Conservation (phyloP, 768 basidiomycete species). For the Tylopilus intermedius region DNA sequence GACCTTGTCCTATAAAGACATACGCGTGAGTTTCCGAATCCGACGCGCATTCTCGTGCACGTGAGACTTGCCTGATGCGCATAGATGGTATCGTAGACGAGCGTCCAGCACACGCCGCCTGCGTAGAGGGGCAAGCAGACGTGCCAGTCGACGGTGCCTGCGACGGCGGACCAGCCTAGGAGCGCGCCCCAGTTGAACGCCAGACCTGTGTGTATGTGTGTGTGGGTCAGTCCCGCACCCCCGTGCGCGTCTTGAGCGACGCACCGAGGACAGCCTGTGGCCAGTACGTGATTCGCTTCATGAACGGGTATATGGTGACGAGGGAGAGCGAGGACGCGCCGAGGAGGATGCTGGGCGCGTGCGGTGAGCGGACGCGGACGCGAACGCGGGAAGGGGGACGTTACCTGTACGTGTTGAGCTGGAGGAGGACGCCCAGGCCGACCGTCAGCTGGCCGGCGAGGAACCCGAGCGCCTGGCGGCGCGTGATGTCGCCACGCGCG, state of each 20-base stretch:
- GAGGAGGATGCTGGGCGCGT: slow-evolving; percentile 64
- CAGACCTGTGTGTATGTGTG: slow-evolving; percentile 49
- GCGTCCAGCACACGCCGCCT: slow-evolving; percentile 87
- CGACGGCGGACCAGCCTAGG: slow-evolving; percentile 93
- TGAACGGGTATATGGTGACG: slow-evolving; percentile 87
- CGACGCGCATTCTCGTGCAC: too few species aligned
- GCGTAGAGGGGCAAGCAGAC: slow-evolving; percentile 86
- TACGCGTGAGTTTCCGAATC: not conserved
- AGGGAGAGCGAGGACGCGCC: slow-evolving; percentile 88
- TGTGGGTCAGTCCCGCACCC: not conserved
- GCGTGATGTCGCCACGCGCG: slow-evolving; percentile 75
- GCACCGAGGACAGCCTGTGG: slow-evolving; percentile 91
- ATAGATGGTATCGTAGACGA: slow-evolving; percentile 97
- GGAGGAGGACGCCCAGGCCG: slow-evolving; percentile 81
- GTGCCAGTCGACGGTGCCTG: slow-evolving; percentile 73
- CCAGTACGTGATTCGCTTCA: slow-evolving; percentile 97
- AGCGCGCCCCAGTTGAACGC: slow-evolving; percentile 98
- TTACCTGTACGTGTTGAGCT: slow-evolving; percentile 94
- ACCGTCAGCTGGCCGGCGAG: slow-evolving; percentile 75
- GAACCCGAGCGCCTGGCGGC: slow-evolving; percentile 71
- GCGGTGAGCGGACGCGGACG: too few species aligned
- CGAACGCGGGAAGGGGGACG: not conserved
- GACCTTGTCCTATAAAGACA: slow-evolving; percentile 67
- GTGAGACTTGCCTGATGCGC: slow-evolving; percentile 75
- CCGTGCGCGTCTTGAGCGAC: slow-evolving; percentile 11